phyloP scores from a whole-genome alignment of 352 stramenopile species.

The Phytophthora sp. region DNA sequence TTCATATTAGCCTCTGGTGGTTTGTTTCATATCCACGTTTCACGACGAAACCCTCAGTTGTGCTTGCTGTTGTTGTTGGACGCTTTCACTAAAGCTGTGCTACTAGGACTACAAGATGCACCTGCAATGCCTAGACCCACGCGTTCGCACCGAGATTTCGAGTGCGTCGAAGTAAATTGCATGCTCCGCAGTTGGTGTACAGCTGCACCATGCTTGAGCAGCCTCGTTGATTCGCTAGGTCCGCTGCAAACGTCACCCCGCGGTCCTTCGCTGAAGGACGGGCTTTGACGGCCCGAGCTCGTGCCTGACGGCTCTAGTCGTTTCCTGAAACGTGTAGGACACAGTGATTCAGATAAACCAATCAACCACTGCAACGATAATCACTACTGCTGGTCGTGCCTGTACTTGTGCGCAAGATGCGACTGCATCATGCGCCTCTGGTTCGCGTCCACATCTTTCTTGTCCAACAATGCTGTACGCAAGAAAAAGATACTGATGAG shows the following conservation, averaged over 20 bases:
- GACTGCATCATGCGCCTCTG: constrained; percentile 84
- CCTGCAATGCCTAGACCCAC: constrained; percentile 47
- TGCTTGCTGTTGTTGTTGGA: constrained; percentile 47
- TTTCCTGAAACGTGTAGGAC: constrained; percentile 37
- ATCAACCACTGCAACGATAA: no score
- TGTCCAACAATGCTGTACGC: constrained; percentile 60
- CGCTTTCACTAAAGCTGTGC: constrained; percentile 38
- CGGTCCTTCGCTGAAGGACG: constrained; percentile 4
- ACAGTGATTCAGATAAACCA: no score
- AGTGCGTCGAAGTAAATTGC: constrained; percentile 25
- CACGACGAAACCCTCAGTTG: constrained; percentile 4
- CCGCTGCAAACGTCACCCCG: constrained; percentile 3
- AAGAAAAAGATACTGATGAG: constrained; percentile 5
- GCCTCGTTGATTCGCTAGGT: constrained; percentile 40
- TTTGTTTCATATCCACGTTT: constrained; percentile 13
- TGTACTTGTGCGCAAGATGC: constrained; percentile 79
- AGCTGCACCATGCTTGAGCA: constrained; percentile 49
- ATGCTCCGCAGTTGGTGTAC: constrained; percentile 57
- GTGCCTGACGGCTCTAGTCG: constrained; percentile 2
- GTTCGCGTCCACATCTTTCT: constrained; percentile 75
- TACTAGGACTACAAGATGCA: constrained; percentile 40
- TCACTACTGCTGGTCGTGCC: constrained; percentile 24
- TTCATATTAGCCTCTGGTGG: neutral
- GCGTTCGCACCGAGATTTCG: constrained; percentile 15
- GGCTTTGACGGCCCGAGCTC: constrained; percentile 5